Base-by-base conservation (phyloP, 352 stramenopile species). In the Plasmopara muralis region DNA sequence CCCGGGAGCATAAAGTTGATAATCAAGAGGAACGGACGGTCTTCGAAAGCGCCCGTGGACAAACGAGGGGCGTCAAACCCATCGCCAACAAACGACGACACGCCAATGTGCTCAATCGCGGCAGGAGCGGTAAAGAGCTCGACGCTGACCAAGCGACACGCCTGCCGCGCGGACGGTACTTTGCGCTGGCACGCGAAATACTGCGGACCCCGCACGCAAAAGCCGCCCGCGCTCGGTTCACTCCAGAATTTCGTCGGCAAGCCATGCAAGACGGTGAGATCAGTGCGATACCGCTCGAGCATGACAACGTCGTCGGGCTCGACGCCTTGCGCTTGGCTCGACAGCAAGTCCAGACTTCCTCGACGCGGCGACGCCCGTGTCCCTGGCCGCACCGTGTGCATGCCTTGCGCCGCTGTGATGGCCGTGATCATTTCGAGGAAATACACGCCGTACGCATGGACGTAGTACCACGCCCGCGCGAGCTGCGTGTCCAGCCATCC, bases 1-100 rank as follows among this genome's bases (percentile, higher is more conserved):
- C 81, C 81, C 16, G 81, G 81, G 0, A 93, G 62, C 70, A 89
- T 81, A 33, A 93, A 87, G 53, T 93, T 89, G 47, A 93, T 81
- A 45, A 93, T 77, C 28, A 89, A 82, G 51, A 89, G 49, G 15
- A 85, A 83, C 5, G 70, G 64, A 2, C 53, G 50, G 9, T 85
- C 70, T 20, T 68, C 64, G 31, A 35, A 40, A 40, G 20, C 46
- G 6, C 16, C 5, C 7, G 45, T 61, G 1, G 29, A 12, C 18
- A n/a, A 13, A 12, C 55, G 42, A 8, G 46, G 44, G 13, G 43
- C 37, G 37, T 73, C 62, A 35, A 81, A 74, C 31, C 58, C 64
- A 33, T 70, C 55, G 6, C 57, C 66, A 9, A 74, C 70, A 43
- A 91, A 85, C 9, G 76, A 85, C n/a, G 80, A 79, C 25, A 88